Evolutionary conservation across 345 rosid genomes (phyloP).

Genomic region (Populus euphratica): DNA sequence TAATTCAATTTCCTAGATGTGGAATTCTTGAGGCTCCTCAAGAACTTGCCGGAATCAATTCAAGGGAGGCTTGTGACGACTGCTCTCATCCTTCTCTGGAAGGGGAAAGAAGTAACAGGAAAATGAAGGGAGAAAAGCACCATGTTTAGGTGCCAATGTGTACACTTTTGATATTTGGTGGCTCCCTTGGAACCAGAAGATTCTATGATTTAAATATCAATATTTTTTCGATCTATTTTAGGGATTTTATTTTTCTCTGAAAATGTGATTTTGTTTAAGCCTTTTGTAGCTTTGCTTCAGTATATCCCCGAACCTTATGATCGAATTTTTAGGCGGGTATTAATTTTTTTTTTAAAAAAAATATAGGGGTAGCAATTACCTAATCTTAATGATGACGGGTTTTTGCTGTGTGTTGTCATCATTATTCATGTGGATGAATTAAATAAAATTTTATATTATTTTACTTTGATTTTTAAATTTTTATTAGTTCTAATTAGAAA

Average conservation of each 20-base stretch:
- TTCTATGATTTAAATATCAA: neutral
- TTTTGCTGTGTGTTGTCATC: too few species aligned
- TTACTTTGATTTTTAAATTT: too few species aligned
- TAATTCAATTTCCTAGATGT: constrained; percentile 20
- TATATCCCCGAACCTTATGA: neutral
- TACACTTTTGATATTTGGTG: neutral
- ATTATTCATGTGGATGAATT: too few species aligned
- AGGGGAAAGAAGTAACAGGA: neutral
- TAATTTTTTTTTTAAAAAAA: too few species aligned
- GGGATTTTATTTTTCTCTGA: neutral
- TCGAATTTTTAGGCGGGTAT: neutral
- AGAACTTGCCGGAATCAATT: neutral
- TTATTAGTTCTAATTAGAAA: too few species aligned
- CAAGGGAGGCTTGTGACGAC: neutral
- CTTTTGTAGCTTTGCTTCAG: neutral
- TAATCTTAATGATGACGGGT: too few species aligned
- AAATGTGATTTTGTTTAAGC: neutral
- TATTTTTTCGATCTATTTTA: neutral
- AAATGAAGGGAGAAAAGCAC: neutral
- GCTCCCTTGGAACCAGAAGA: neutral
- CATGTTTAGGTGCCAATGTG: neutral
- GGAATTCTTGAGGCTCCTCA: neutral
- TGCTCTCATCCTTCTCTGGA: neutral
- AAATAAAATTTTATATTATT: too few species aligned
- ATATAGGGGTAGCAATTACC: too few species aligned